Conservation (phyloP, 805 yeast species). For the Candida mattraensis region DNA sequence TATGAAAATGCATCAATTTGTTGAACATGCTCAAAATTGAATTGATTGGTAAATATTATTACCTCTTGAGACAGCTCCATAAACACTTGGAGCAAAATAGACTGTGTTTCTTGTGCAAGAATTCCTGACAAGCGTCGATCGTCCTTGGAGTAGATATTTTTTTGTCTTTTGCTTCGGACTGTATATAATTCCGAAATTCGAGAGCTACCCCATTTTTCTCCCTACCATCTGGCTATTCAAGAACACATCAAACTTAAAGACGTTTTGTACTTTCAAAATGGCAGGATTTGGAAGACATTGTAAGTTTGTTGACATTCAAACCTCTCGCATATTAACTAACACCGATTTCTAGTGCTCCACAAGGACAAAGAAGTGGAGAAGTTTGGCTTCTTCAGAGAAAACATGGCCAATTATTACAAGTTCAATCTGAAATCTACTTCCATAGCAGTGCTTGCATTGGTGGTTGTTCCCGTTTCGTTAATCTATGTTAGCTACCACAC, state of each 20-base stretch:
- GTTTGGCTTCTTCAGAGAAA: constrained; percentile 33
- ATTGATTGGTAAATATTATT: constrained; percentile 1
- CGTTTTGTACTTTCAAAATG: constrained; percentile 19
- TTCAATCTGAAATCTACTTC: constrained; percentile 31
- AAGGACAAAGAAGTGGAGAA: constrained; percentile 34
- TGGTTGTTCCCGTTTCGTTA: constrained; percentile 34
- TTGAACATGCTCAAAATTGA: too few relatives aligned
- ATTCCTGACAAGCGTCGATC: too few relatives aligned
- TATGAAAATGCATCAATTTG: background rate
- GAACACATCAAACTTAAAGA: too few relatives aligned
- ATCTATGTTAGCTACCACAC: constrained; percentile 34
- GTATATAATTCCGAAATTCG: too few relatives aligned
- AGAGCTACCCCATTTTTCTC: too few relatives aligned
- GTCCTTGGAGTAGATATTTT: too few relatives aligned
- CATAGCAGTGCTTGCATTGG: constrained; percentile 30
- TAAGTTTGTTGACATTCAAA: constrained; percentile 18
- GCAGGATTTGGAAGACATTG: constrained; percentile 37
- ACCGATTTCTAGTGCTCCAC: constrained; percentile 26
- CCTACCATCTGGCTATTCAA: too few relatives aligned
- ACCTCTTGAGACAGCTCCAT: too few relatives aligned
- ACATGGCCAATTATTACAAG: constrained; percentile 31
- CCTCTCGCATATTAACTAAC: constrained; percentile 7
- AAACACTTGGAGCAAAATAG: too few relatives aligned
- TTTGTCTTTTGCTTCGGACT: too few relatives aligned
- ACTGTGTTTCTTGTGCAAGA: too few relatives aligned